A percentile compares a stretch with the other conserved stretches of the same genome.
These are phyloP conservation scores for Pseudophaeomoniella oleicola DNA, from an alignment of 2,329 filamentous ascomycete genomes.

Conservation along the genomic window DNA sequence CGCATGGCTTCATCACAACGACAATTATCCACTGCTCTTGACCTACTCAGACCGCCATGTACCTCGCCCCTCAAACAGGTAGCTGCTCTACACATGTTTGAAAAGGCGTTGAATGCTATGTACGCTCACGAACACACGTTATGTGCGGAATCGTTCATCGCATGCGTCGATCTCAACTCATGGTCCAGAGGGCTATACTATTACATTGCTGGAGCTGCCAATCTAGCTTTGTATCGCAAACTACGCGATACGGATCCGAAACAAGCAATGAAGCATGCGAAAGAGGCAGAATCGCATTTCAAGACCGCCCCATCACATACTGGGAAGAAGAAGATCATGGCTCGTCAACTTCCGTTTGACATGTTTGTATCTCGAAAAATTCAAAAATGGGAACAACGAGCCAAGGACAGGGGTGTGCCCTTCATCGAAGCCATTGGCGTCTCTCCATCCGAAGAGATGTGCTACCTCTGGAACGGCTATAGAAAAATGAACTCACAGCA, in stretches of 20 bases:
- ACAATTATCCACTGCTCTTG: constrained; percentile 52
- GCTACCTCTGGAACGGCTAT: constrained; percentile 82
- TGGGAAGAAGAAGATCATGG: constrained; percentile 83
- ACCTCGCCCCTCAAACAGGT: constrained; percentile 75
- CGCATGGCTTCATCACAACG: constrained; percentile 56
- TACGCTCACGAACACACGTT: constrained; percentile 62
- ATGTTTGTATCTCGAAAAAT: constrained; percentile 72
- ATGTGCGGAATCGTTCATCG: constrained; percentile 55
- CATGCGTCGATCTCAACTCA: constrained; percentile 66
- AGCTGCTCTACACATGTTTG: constrained; percentile 71
- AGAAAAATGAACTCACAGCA: constrained; percentile 60
- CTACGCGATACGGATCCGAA: constrained; percentile 27
- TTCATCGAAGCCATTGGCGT: constrained; percentile 70
- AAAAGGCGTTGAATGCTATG: constrained; percentile 65
- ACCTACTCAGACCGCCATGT: constrained; percentile 42
- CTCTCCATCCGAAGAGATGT: constrained; percentile 77
- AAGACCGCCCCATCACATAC: constrained; percentile 57
- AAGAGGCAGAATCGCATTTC: constrained; percentile 54
- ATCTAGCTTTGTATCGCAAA: constrained; percentile 68
- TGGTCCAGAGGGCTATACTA: constrained; percentile 87
- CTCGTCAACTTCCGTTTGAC: constrained; percentile 78
- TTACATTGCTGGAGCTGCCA: constrained; percentile 66
- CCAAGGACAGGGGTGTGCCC: constrained; percentile 50
- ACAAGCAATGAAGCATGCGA: constrained; percentile 42
- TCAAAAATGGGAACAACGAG: constrained; percentile 71